These are phyloP conservation scores for Metschnikowia cubensis DNA, from an alignment of 805 yeast genomes.

Conservation along the genomic window DNA sequence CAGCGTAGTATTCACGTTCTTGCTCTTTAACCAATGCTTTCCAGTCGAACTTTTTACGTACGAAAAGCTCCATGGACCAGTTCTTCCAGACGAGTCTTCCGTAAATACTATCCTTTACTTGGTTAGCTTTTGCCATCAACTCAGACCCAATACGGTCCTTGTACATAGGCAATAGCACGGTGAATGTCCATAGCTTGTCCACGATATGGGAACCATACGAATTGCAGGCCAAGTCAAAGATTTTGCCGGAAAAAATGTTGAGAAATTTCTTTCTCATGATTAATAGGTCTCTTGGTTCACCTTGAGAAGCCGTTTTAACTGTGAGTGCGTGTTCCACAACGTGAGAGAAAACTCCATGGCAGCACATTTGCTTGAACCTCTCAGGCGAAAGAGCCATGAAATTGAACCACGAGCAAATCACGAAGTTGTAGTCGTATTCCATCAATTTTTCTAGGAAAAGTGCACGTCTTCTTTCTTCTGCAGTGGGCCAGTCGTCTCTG, in stretches of 20 bases:
- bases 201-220: slow-evolving; percentile 90
- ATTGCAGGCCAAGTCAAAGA: slow-evolving; percentile 66
- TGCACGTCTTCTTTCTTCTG: slow-evolving; percentile 79
- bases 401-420: slow-evolving; percentile 55
- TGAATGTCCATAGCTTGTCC: slow-evolving; percentile 79
- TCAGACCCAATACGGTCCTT: slow-evolving; percentile 82
- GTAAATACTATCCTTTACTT: slow-evolving; percentile 78
- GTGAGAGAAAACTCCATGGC: slow-evolving; percentile 88
- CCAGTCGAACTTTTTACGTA: slow-evolving; percentile 80
- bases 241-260: slow-evolving; percentile 54
- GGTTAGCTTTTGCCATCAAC: slow-evolving; percentile 52
- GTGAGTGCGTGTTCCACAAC: slow-evolving; percentile 64
- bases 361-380: slow-evolving; percentile 67
- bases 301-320: slow-evolving; percentile 43
- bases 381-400: slow-evolving; percentile 58
- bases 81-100: slow-evolving; percentile 94
- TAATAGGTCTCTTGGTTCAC: slow-evolving; percentile 40
- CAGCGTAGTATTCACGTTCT: slow-evolving; percentile 30
- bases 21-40: slow-evolving; percentile 53
- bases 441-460: slow-evolving; percentile 70
- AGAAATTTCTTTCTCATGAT: slow-evolving; percentile 65
- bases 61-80: slow-evolving; percentile 82
- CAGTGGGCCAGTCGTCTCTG: slow-evolving; percentile 87
- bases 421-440: slow-evolving; percentile 59
- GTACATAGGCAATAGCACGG: slow-evolving; percentile 71